Evolutionary conservation across 305 asterid genomes (phyloP).

Genomic region (Fraxinus dipetala): DNA sequence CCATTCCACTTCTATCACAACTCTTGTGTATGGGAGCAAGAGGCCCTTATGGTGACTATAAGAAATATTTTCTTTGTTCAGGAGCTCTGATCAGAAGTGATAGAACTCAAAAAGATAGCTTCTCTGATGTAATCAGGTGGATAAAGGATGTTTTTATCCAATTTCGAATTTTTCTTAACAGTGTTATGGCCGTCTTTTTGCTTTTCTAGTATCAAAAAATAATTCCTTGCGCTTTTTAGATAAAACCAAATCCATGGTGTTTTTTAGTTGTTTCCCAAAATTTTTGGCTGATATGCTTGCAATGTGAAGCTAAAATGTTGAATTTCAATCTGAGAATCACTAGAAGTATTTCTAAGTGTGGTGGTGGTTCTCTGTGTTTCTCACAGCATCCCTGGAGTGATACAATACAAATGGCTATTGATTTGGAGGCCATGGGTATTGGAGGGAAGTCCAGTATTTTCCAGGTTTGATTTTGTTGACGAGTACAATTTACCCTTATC

Average conservation of each 20-base stretch:
- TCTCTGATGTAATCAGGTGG: neutral
- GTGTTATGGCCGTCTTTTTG: neutral
- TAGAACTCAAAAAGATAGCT: neutral
- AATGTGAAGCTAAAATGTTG: conserved; percentile 9
- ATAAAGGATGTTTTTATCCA: neutral
- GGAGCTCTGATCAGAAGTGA: neutral
- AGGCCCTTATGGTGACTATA: neutral
- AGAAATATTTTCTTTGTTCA: neutral
- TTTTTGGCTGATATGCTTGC: neutral
- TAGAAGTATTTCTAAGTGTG: neutral
- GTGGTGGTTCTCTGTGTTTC: conserved; percentile 15
- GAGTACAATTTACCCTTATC: conserved; percentile 6
- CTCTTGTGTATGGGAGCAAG: neutral
- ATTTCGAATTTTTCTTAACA: neutral
- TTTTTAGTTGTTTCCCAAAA: neutral
- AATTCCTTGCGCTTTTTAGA: neutral
- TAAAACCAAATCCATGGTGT: neutral
- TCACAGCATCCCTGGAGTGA: conserved; percentile 97
- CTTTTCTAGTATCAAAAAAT: neutral
- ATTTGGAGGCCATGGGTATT: conserved; percentile 96
- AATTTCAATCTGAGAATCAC: conserved; percentile 15
- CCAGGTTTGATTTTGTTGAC: conserved; percentile 54
- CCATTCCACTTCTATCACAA: neutral
- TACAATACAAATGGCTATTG: conserved; percentile 72
- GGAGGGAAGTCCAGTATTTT: conserved; percentile 91